phyloP scores from a whole-genome alignment of 345 rosid species.

The Acer campestre region DNA sequence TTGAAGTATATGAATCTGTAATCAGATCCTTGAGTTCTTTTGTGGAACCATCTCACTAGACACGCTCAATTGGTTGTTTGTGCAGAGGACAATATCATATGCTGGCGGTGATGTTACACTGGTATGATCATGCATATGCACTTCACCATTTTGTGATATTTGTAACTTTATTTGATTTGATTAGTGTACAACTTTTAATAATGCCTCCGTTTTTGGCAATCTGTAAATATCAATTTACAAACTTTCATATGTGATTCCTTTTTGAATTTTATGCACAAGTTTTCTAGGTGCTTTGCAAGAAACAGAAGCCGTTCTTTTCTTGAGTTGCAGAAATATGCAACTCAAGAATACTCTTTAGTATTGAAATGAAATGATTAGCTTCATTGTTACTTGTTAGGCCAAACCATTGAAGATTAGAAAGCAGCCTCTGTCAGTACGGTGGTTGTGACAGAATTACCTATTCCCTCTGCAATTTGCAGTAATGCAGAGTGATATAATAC shows the following conservation, averaged over 20 bases:
- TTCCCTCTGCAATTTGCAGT: background rate
- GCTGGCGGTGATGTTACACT: background rate
- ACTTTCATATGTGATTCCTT: background rate
- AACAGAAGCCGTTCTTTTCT: background rate
- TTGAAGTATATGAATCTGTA: conserved; percentile 74
- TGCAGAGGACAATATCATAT: background rate
- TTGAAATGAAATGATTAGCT: too few relatives aligned
- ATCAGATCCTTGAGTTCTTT: conserved; percentile 69
- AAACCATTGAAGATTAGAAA: background rate
- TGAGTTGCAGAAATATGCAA: background rate
- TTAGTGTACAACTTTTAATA: background rate
- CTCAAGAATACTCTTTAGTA: too few relatives aligned
- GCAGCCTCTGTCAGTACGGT: background rate
- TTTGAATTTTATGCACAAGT: too few relatives aligned
- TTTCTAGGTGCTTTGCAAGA: background rate
- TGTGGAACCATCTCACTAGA: conserved; percentile 43
- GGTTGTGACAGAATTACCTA: too few relatives aligned
- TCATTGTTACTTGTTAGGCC: background rate
- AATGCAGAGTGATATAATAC: too few relatives aligned
- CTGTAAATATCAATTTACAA: background rate
- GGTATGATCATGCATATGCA: conserved; percentile 10
- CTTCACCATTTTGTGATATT: background rate
- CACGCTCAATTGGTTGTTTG: conserved; percentile 18
- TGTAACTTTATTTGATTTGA: background rate
- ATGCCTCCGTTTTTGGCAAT: background rate